phyloP scores from a whole-genome alignment of 192 early-diverging fungal genomes.

The Diversispora epigaea region DNA sequence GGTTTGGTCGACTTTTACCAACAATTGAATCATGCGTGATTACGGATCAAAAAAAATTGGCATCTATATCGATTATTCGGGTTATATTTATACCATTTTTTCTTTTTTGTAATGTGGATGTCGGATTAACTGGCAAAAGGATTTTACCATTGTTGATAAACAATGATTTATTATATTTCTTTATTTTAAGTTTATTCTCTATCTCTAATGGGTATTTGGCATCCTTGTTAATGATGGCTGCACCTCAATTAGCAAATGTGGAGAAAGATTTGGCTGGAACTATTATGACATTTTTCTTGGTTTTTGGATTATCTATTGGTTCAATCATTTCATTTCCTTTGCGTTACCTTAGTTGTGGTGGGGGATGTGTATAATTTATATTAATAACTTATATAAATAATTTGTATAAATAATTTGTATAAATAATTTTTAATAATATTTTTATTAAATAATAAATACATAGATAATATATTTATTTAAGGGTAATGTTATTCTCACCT shows the following conservation, averaged over 20 bases:
- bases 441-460: too few relatives aligned
- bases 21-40: slow-evolving; percentile 51
- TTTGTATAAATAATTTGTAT: too few relatives aligned
- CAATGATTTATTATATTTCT: slow-evolving; percentile 51
- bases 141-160: slow-evolving; percentile 45
- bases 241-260: slow-evolving; percentile 41
- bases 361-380: too few relatives aligned
- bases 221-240: slow-evolving; percentile 64
- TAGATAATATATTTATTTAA: too few relatives aligned
- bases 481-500: too few relatives aligned
- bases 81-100: slow-evolving; percentile 67
- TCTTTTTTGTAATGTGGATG: slow-evolving; percentile 65
- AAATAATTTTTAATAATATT: too few relatives aligned
- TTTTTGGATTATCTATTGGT: slow-evolving; percentile 67
- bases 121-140: slow-evolving; percentile 34
- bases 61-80: slow-evolving; percentile 51
- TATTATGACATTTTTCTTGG: slow-evolving; percentile 64
- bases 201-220: slow-evolving; percentile 67
- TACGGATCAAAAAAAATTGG: slow-evolving; percentile 45
- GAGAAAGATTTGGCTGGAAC: slow-evolving; percentile 62
- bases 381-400: too few relatives aligned
- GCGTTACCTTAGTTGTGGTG: slow-evolving; percentile 40
- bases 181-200: slow-evolving; percentile 58
- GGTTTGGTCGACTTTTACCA: slow-evolving; percentile 59
- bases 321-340: slow-evolving; percentile 56